Evolutionary conservation across 495 filamentous ascomycete species (phyloP), one percentile per base, ranked within the genome.

Genomic region (Alectoria sarmentosa): DNA sequence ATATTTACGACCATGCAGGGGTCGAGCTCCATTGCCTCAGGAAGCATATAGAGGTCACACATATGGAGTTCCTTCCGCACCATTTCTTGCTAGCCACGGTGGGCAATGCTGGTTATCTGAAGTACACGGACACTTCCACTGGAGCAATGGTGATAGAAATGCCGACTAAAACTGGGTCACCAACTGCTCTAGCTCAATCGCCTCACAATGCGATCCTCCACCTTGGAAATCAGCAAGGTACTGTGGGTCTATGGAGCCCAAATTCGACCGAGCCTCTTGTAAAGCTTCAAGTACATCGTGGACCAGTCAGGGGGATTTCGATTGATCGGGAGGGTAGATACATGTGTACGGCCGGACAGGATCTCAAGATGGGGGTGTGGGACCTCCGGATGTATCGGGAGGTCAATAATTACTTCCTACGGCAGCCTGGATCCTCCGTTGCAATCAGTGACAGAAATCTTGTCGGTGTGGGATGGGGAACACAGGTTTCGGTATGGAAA

Each of bases 21-120:
- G 88, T 95, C 21, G 94, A 98, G 75, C 73, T 98, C 28, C 95
- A 98, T 75, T 92, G 90, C 72, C 78, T 98, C 65, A 84, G 83
- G 75, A 90, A 91, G 71, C 92, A 95, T 70, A 81, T 93, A 66
- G 94, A 98, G 76, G 90, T 95, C n/a, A 88, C 88, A 14, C 86
- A 92, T 77, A 89, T 98, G 79, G 91, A 98, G 75, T 98, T 96
- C 74, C 78, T 98, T 34, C 93, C 92, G 4, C 98, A 96, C 73
- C 94, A 98, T 74, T 98, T 96, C 70, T 84, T 98, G 28, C 81
- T 98, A 54, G 90, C 89, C 15, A 96, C 91, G 36, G 79, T 94
- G 87, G 87, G 89, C 59, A 94, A 87, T 68, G 86, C 86, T 60
- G 94, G 93, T 10, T 88, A 86, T 70, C 78, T 97, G 58, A 96